A percentile compares a stretch with the other conserved stretches of the same genome.
These are phyloP conservation scores for Avena sativa DNA, from an alignment of 176 grass and related monocot genomes.

Conservation along the genomic window DNA sequence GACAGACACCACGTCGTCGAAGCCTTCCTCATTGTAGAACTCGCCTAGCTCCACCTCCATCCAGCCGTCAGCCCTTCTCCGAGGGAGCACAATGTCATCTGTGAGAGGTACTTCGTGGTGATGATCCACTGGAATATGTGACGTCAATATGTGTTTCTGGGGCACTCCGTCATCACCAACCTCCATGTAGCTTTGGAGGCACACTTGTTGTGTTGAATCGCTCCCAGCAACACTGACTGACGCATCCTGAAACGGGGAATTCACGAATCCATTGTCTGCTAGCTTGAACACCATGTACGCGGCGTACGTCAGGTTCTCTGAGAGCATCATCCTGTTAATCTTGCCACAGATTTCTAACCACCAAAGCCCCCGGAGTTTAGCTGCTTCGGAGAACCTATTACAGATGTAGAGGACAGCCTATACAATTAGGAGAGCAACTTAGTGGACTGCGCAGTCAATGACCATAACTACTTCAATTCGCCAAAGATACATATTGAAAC, in stretches of 20 bases:
- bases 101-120: not conserved
- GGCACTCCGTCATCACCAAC: not conserved
- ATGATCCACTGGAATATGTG: not conserved
- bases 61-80: not conserved
- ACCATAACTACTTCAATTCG: too few species aligned
- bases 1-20: not conserved
- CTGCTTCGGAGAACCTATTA: conserved; percentile 37
- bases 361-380: conserved; percentile 23
- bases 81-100: not conserved
- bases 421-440: not conserved
- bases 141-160: not conserved
- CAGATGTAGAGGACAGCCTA: not conserved
- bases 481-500: not conserved
- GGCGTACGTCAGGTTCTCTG: conserved; percentile 15
- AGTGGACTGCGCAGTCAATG: not conserved
- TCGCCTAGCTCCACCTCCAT: not conserved
- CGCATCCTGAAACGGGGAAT: conserved; percentile 1
- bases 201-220: not conserved
- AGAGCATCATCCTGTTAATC: conserved; percentile 26
- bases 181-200: not conserved
- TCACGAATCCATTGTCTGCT: not conserved
- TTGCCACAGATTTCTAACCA: conserved; percentile 43
- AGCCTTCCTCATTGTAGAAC: not conserved
- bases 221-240: conserved; percentile 2
- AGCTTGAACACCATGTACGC: conserved; percentile 43